Percentiles rank a stretch among this genome's conserved stretches.
Conservation (phyloP, 352 stramenopile species). For the Phytophthora sojae region DNA sequence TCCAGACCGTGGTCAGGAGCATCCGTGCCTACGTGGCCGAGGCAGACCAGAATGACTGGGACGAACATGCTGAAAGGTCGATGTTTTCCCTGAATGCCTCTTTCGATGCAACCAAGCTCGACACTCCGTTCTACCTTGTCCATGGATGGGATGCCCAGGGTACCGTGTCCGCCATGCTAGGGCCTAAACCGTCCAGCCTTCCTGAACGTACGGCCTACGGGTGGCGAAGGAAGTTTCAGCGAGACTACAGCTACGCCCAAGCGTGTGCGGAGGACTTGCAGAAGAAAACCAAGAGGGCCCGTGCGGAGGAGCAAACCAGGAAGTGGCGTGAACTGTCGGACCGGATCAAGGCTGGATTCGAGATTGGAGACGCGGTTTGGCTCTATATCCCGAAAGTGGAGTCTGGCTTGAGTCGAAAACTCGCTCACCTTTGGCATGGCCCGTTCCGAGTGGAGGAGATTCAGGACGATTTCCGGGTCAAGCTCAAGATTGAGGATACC, state of each 20-base stretch:
- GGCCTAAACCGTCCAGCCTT: not conserved
- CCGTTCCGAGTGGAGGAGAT: too few relatives aligned
- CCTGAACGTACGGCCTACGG: not conserved
- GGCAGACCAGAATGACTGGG: not conserved
- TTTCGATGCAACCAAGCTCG: not conserved
- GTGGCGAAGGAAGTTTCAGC: not conserved
- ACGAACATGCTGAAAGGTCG: not conserved
- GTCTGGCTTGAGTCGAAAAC: too few relatives aligned
- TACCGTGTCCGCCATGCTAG: not conserved
- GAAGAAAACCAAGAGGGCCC: too few relatives aligned
- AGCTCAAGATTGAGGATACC: too few relatives aligned
- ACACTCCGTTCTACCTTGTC: not conserved
- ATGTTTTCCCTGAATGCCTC: not conserved
- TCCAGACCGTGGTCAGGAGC: not conserved
- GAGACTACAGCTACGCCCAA: not conserved
- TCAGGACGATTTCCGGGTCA: too few relatives aligned
- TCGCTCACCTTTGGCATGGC: too few relatives aligned
- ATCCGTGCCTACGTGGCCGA: not conserved
- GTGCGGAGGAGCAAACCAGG: too few relatives aligned
- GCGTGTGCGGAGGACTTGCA: too few relatives aligned
- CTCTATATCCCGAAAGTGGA: too few relatives aligned
- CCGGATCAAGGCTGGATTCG: too few relatives aligned
- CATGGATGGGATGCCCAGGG: not conserved
- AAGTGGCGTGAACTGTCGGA: too few relatives aligned
- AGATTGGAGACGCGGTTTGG: too few relatives aligned